These are phyloP conservation scores for Pugionium dolabratum DNA, from an alignment of 345 rosid species.

Conservation along the genomic window DNA sequence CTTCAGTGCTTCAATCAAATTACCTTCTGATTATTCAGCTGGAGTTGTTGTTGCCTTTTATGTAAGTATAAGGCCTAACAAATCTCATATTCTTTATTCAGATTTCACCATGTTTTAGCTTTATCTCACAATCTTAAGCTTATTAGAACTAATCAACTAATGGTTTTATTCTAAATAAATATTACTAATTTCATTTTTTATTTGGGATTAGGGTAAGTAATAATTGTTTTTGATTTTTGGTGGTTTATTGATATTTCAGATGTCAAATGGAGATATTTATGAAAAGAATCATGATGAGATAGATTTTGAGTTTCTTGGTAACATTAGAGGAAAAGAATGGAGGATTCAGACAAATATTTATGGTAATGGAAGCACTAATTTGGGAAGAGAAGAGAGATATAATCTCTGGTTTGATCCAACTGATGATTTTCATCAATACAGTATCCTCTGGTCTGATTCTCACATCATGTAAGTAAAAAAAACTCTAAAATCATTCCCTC, in stretches of 20 bases:
- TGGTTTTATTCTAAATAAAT: no score
- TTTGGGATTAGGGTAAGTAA: neutral
- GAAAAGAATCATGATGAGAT: conserved; percentile 98
- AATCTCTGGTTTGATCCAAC: conserved; percentile 98
- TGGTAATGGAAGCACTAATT: conserved; percentile 87
- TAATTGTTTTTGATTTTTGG: neutral
- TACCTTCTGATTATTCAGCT: conserved; percentile 97
- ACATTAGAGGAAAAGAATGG: conserved; percentile 97
- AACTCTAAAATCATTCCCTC: neutral
- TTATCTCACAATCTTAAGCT: conserved; percentile 8
- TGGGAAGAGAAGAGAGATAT: conserved; percentile 94
- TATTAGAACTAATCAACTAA: neutral
- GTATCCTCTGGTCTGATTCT: conserved; percentile 91
- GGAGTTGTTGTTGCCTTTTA: conserved; percentile 99
- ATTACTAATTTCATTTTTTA: no score
- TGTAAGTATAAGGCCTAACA: conserved; percentile 49
- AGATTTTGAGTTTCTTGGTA: conserved; percentile 97
- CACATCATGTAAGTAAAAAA: conserved; percentile 67
- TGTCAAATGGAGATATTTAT: conserved; percentile 93
- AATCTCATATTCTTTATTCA: no score
- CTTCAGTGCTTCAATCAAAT: conserved; percentile 89
- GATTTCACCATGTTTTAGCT: conserved; percentile 1
- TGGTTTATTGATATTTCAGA: conserved; percentile 44
- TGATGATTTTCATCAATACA: conserved; percentile 90
- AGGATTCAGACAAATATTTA: conserved; percentile 96